These are phyloP conservation scores for Penicillium thymicola DNA, from an alignment of 2,329 filamentous ascomycete genomes.

Conservation along the genomic window DNA sequence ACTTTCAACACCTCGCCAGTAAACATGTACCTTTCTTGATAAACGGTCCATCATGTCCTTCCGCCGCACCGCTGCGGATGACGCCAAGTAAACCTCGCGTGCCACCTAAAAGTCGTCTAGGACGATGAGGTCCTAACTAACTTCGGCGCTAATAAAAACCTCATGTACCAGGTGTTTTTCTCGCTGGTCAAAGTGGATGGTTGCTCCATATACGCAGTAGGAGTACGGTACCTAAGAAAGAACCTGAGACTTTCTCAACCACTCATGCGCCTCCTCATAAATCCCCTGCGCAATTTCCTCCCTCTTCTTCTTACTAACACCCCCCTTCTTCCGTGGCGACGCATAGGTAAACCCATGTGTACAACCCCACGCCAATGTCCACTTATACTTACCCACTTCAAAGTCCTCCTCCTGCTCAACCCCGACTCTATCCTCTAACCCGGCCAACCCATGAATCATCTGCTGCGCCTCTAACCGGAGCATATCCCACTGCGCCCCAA, in stretches of 20 bases:
- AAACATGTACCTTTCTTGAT: too few relatives aligned
- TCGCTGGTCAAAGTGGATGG: too few relatives aligned
- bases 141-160: too few relatives aligned
- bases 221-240: not conserved
- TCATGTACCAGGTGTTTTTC: too few relatives aligned
- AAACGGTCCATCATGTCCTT: too few relatives aligned
- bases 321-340: not conserved
- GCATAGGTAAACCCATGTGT: slow-evolving; percentile 17
- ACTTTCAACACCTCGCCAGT: too few relatives aligned
- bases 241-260: slow-evolving; percentile 47
- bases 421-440: slow-evolving; percentile 10
- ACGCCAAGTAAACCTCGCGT: too few relatives aligned
- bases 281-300: slow-evolving; percentile 1
- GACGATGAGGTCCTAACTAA: too few relatives aligned
- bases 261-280: slow-evolving; percentile 31
- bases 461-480: slow-evolving; percentile 34
- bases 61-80: too few relatives aligned
- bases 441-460: slow-evolving; percentile 32
- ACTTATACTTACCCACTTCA: slow-evolving; percentile 19
- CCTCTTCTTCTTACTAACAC: not conserved
- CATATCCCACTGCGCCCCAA: slow-evolving; percentile 49
- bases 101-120: too few relatives aligned
- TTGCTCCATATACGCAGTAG: too few relatives aligned
- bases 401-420: slow-evolving; percentile 14
- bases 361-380: slow-evolving; percentile 16